Evolutionary conservation across 208 protist genomes (phyloP), one percentile per base, ranked within the genome.

Genomic region (Trypanosoma melophagium): DNA sequence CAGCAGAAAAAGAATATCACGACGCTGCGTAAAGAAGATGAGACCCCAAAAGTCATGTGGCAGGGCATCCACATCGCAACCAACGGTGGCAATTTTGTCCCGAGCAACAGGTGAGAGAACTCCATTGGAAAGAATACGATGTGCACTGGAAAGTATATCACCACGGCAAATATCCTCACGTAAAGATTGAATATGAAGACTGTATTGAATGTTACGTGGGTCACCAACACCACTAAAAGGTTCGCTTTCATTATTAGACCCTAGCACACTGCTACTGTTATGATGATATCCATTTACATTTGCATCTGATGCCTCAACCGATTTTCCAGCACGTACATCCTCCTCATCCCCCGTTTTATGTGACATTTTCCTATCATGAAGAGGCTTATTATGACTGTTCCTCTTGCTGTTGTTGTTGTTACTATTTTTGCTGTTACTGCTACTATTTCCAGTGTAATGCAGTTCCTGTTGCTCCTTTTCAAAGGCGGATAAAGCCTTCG

Each of bases 1-100:
- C 14, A 87, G 69, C 45, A 80, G 28, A 61, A 76, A 80, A 45
- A 81, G 68, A 31, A 87, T 68, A 52, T 83, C 77, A 16, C 50
- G 35, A n/a, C 75, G 64, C 35, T 76, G 74, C 2, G 78, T 61
- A 56, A 87, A 75, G 13, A 83, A 79, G 10, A 69, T 25, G 47
- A 70, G n/a, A 24, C 74, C 74, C 66, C 65, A 77, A 42, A 77
- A 77, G 19, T 71, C 66, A 7, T 10, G 41, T 0, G 51, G 40
- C 2, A 70, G 62, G 22, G 45, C 22, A 57, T 66, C 52, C 22
- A 59, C 52, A 14, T 31, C 35, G 3, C 68, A 55, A 7, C 63
- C 55, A 1, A 31, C 42, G 22, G 60, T 14, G 19, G 51, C 16
- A 19, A 74, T 5, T 24, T 74, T 76, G 5, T 76, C 60, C 1